Evolutionary conservation across 495 filamentous ascomycete species (phyloP), one percentile per base, ranked within the genome.

Genomic region (Xylaria venustula): DNA sequence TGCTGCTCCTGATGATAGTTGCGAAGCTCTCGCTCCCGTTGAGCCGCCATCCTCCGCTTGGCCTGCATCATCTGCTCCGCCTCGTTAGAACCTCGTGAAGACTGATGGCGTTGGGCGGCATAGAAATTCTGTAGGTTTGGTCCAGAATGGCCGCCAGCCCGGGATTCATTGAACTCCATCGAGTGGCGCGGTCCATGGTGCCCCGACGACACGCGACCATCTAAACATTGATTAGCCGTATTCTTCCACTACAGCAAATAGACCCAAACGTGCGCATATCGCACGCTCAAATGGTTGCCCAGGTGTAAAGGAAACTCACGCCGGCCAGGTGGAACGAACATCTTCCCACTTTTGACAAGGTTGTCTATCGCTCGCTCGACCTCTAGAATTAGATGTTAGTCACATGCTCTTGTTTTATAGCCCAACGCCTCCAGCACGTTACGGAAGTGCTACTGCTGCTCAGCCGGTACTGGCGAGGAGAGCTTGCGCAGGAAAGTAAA

Each of bases 1-100:
- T 98, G 94, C 84, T 98, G 94, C 83, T 98, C 94, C 81, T 97
- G 94, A 78, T 98, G 94, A 81, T 97, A 98, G 79, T 98, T 98
- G 77, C 94, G 91, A 77, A 98, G 87, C 81, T 98, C 94, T 77
- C 95, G 90, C 83, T 98, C 94, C 77, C 94, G 90, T 79, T 97
- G 93, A 78, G 94, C 94, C 61, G 94, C 94, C 88, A 96, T 92
- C 81, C 93, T 90, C 78, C 94, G 89, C 82, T 98, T 98, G 73
- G 91, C 93, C 85, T 97, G 94, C 85, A 96, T 89, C 87, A 97
- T 90, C 79, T 96, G 92, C 78, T 98, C 94, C 72, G 93, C 91
- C 81, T 98, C 94, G 81, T 88, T 95, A 54, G 89, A 90, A 69
- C 92, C 90, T 61, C 82, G 79, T 61, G 81, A 82, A 69, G 90